phyloP scores from a whole-genome alignment of 1,139 yeast genomes.

The Blastobotrys indianensis region DNA sequence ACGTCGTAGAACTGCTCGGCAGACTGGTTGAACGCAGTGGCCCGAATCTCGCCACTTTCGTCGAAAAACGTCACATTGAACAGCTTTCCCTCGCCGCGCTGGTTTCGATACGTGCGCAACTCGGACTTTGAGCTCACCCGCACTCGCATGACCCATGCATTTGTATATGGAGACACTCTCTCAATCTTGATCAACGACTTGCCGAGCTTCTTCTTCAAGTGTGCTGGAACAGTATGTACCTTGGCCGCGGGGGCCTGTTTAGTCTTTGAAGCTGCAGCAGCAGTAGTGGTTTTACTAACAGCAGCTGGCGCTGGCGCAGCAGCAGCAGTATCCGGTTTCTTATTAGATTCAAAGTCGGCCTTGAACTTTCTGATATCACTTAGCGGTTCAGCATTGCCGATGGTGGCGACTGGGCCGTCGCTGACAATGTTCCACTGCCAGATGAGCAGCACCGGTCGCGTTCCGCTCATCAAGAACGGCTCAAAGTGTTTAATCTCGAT shows the following conservation, averaged over 20 bases:
- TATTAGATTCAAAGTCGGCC: background rate
- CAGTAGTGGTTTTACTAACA: background rate
- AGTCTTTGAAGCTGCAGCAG: background rate
- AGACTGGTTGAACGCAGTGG: slow-evolving; percentile 86
- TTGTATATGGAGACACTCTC: slow-evolving; percentile 84
- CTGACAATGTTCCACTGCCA: slow-evolving; percentile 10
- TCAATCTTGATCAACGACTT: slow-evolving; percentile 60
- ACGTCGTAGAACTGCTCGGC: slow-evolving; percentile 73
- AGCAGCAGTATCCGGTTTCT: background rate
- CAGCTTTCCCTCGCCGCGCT: slow-evolving; percentile 82
- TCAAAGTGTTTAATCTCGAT: slow-evolving; percentile 14
- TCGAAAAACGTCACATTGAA: slow-evolving; percentile 85
- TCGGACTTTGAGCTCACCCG: slow-evolving; percentile 86
- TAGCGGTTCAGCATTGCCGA: slow-evolving; percentile 12
- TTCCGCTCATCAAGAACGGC: slow-evolving; percentile 13
- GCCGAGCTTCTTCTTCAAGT: background rate
- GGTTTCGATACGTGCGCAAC: slow-evolving; percentile 80
- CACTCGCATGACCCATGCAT: slow-evolving; percentile 87
- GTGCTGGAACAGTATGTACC: background rate
- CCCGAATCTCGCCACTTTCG: slow-evolving; percentile 93
- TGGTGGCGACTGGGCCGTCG: slow-evolving; percentile 2
- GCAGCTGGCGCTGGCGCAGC: slow-evolving; percentile 3
- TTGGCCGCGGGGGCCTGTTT: too few relatives aligned
- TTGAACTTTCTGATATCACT: slow-evolving; percentile 3
- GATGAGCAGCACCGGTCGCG: slow-evolving; percentile 13